A percentile compares a stretch with the other conserved stretches of the same genome.
phyloP scores from a whole-genome alignment of 352 stramenopile species.

The Globisporangium sylvaticum region DNA sequence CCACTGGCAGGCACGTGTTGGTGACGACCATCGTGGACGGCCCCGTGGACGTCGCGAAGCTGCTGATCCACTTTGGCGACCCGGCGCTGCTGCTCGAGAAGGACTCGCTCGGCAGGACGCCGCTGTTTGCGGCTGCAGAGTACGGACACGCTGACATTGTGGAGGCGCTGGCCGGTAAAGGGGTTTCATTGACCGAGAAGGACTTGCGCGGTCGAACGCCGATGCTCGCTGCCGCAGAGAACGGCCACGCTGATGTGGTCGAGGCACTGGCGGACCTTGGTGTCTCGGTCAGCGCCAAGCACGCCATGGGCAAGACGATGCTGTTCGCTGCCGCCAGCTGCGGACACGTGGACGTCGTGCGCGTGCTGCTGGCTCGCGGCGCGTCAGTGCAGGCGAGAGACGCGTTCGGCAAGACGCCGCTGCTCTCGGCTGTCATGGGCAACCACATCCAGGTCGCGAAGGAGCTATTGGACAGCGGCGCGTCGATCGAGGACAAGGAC shows the following conservation, averaged over 20 bases:
- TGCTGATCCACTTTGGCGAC: slow-evolving; percentile 19
- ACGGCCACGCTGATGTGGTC: slow-evolving; percentile 14
- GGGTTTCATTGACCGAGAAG: slow-evolving; percentile 8
- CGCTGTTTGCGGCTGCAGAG: slow-evolving; percentile 13
- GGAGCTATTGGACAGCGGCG: slow-evolving; percentile 4
- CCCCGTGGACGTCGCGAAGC: slow-evolving; percentile 13
- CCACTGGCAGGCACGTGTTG: slow-evolving; percentile 11
- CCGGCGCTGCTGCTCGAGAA: slow-evolving; percentile 11
- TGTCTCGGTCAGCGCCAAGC: slow-evolving; percentile 1
- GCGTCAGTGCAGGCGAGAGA: slow-evolving; percentile 10
- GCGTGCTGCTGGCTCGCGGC: slow-evolving; percentile 7
- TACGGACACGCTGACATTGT: slow-evolving; percentile 10
- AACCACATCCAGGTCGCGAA: slow-evolving; percentile 9
- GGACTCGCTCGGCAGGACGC: slow-evolving; percentile 11
- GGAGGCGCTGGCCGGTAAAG: slow-evolving; percentile 6
- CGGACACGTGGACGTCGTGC: slow-evolving; percentile 12
- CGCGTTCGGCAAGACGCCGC: slow-evolving; percentile 15
- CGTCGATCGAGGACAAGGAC: slow-evolving; percentile 4
- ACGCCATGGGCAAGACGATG: slow-evolving; percentile 15
- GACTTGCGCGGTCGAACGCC: slow-evolving; percentile 12
- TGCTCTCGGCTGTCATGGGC: slow-evolving; percentile 14
- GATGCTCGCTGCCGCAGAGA: slow-evolving; percentile 14
- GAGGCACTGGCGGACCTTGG: slow-evolving; percentile 6
- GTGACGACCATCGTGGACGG: slow-evolving; percentile 14
- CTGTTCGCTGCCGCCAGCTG: slow-evolving; percentile 16